Evolutionary conservation across 192 early-diverging fungal species (phyloP).

Genomic region (Pilaira anomala): DNA sequence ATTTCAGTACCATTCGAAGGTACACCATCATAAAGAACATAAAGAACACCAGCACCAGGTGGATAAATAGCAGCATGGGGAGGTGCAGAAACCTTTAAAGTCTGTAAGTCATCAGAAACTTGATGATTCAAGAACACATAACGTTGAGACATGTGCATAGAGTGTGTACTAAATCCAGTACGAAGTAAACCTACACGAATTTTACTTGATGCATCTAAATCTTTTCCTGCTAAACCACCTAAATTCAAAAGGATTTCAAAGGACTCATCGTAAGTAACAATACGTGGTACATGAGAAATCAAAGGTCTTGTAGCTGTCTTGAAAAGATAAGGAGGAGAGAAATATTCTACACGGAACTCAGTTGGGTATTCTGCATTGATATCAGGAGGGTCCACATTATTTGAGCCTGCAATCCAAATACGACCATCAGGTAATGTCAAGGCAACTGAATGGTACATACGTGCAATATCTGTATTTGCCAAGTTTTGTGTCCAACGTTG

Average conservation of each 20-base stretch:
- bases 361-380: constrained; percentile 42
- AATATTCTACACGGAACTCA: constrained; percentile 53
- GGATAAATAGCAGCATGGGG: constrained; percentile 53
- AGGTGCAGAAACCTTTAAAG: constrained; percentile 38
- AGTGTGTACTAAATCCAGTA: constrained; percentile 53
- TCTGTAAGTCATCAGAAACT: constrained; percentile 25
- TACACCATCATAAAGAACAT: constrained; percentile 48
- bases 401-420: constrained; percentile 58
- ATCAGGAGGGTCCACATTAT: constrained; percentile 44
- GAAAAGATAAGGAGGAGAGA: constrained; percentile 50
- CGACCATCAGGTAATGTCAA: constrained; percentile 50
- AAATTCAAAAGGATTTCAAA: constrained; percentile 26
- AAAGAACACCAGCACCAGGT: constrained; percentile 50
- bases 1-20: constrained; percentile 33
- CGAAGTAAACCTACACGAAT: constrained; percentile 44
- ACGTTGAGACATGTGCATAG: constrained; percentile 50
- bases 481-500: constrained; percentile 43
- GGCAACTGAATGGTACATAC: constrained; percentile 65
- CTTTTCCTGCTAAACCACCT: constrained; percentile 13
- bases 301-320: constrained; percentile 35
- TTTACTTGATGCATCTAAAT: constrained; percentile 3
- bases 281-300: constrained; percentile 32
- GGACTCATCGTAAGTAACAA: constrained; percentile 19
- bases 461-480: constrained; percentile 49
- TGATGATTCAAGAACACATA: constrained; percentile 40